phyloP scores from a whole-genome alignment of 1,284 basidiomycete species.

The Porogramme epimiltina region DNA sequence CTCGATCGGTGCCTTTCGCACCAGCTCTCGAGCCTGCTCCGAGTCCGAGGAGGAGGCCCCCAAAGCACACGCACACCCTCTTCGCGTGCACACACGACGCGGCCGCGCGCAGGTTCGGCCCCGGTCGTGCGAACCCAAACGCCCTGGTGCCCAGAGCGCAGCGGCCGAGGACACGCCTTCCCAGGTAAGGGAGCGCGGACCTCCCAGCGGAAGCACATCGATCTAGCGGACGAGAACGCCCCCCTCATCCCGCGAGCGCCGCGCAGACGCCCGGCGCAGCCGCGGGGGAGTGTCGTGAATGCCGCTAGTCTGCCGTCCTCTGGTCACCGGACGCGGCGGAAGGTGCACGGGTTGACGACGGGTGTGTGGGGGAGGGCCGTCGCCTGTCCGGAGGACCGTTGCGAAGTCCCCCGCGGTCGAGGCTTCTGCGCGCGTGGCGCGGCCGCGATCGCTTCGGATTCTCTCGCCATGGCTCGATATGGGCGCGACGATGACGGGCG shows the following conservation, averaged over 20 bases:
- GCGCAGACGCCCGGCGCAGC: too few relatives aligned
- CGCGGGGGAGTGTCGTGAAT: too few relatives aligned
- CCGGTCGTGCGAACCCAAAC: slow-evolving; percentile 19
- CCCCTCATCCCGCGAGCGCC: too few relatives aligned
- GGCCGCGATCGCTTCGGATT: slow-evolving; percentile 1
- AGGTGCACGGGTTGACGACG: too few relatives aligned
- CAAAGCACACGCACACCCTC: background rate
- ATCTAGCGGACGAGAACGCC: too few relatives aligned
- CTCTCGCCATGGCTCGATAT: slow-evolving; percentile 2
- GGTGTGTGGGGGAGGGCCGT: background rate
- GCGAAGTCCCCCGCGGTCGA: slow-evolving; percentile 1
- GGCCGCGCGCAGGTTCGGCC: slow-evolving; percentile 11
- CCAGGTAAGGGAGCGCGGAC: slow-evolving; percentile 2
- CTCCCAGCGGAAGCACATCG: slow-evolving; percentile 5
- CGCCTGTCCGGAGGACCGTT: slow-evolving; percentile 12
- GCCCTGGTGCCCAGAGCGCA: background rate
- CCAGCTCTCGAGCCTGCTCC: too few relatives aligned
- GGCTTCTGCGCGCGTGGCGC: background rate
- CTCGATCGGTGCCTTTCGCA: too few relatives aligned
- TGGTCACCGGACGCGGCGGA: slow-evolving; percentile 4
- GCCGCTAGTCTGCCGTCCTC: background rate
- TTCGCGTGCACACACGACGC: background rate
- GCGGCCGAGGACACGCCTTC: too few relatives aligned
- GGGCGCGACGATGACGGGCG: slow-evolving; percentile 6
- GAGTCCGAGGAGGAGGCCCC: background rate